Percentiles rank a stretch among this genome's conserved stretches.
Conservation (phyloP, 2,329 filamentous ascomycete species). For the Plectosphaerella plurivora region DNA sequence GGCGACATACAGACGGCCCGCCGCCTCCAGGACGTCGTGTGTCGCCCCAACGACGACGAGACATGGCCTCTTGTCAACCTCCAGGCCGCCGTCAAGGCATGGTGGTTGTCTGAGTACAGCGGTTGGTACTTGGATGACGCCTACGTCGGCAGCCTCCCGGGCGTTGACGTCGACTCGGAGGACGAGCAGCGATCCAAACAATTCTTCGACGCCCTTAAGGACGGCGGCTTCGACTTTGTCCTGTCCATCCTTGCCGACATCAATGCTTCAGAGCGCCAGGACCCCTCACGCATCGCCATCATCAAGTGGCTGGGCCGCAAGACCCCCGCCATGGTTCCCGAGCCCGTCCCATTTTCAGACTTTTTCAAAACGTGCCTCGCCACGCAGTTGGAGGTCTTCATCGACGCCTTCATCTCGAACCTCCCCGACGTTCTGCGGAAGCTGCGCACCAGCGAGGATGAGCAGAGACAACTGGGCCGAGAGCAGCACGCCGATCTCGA, state of each 20-base stretch:
- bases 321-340: constrained; percentile 62
- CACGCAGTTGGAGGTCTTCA: constrained; percentile 79
- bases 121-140: constrained; percentile 79
- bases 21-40: constrained; percentile 64
- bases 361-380: constrained; percentile 71
- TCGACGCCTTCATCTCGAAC: constrained; percentile 91
- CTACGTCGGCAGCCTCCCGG: constrained; percentile 19
- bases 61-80: constrained; percentile 71
- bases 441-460: constrained; percentile 83
- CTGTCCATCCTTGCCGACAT: constrained; percentile 80
- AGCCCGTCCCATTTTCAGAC: constrained; percentile 63
- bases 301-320: constrained; percentile 80
- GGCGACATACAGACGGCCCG: constrained; percentile 65
- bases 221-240: constrained; percentile 90
- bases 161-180: constrained; percentile 65
- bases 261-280: constrained; percentile 77
- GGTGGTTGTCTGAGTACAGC: constrained; percentile 93
- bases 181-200: constrained; percentile 65
- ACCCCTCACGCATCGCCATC: constrained; percentile 78
- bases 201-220: constrained; percentile 74
- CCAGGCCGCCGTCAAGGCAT: constrained; percentile 71
- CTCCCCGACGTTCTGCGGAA: constrained; percentile 88
- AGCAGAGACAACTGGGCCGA: constrained; percentile 68
- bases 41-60: constrained; percentile 60
- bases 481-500: constrained; percentile 75